A percentile compares a stretch with the other conserved stretches of the same genome.
phyloP scores from a whole-genome alignment of 768 basidiomycete genomes.

The Lactarius pseudohatsudake region DNA sequence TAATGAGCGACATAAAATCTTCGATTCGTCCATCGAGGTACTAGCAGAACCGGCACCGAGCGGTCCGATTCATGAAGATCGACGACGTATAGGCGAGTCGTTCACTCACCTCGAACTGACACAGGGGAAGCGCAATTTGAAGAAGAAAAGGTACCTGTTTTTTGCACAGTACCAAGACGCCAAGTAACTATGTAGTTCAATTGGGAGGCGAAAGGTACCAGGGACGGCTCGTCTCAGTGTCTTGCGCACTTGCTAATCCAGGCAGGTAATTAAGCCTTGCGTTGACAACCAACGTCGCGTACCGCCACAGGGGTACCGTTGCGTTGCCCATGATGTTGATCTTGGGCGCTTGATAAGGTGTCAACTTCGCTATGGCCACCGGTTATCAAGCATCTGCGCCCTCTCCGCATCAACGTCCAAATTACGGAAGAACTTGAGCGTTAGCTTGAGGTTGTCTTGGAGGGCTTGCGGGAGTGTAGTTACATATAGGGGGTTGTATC shows the following conservation, averaged over 20 bases:
- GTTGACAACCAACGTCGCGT: background rate
- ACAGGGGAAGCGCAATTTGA: background rate
- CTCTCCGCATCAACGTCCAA: conserved; percentile 60
- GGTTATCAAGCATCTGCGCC: conserved; percentile 48
- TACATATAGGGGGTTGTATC: too few species aligned
- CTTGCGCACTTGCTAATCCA: background rate
- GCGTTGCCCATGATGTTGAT: background rate
- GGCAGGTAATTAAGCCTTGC: background rate
- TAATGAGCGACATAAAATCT: background rate
- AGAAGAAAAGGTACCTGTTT: background rate
- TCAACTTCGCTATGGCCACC: conserved; percentile 39
- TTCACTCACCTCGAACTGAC: too few species aligned
- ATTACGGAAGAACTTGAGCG: conserved; percentile 55
- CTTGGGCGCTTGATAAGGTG: background rate
- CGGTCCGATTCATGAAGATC: background rate
- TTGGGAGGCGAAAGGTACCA: background rate
- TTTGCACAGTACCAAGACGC: background rate
- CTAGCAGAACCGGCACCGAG: background rate
- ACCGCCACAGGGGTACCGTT: background rate
- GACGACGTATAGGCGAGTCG: background rate
- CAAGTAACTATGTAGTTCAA: background rate
- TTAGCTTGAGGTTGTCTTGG: conserved; percentile 36
- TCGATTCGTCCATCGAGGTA: background rate
- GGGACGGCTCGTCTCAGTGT: background rate
- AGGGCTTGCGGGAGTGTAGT: too few species aligned